Base-by-base conservation (phyloP, 169 alveolate species). In the Neospora caninum region DNA sequence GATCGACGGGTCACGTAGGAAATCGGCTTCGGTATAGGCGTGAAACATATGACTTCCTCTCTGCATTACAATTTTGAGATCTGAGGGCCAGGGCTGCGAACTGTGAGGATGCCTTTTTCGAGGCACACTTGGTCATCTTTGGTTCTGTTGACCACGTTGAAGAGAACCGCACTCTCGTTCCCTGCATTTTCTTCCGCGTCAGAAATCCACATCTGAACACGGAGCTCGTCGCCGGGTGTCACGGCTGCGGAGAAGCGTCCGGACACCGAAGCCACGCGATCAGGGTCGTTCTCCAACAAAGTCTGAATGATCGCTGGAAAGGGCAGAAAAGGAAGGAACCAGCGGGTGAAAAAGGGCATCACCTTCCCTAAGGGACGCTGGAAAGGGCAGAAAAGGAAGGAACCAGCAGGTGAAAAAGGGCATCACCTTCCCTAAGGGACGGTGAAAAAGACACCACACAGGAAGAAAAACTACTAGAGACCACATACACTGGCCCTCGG, bases 201-300 rank as follows among this genome's bases (percentile, higher is more conserved):
- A 16, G 95, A 97, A 43, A 95, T 93, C 98, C 98, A 98, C 93
- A 97, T 70, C 70, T 94, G 96, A 53, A 96, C 95, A 25, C 95
- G 88, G 29, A 97, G 87, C 39, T 97, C 95, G 86, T 98, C 98
- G 70, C 99, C 99, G 9, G 99, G 99, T 70, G 96, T 96, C 0
- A 97, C 98, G 43, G 96, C 84, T 13, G 83, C 36, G 38, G 92
- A 73, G 69, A 94, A 94, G 13, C 96, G 67, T 6, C 93, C 88
- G 38, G 88, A 38, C 31, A 88, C 53, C 36, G 92, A 36, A 9
- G 39, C 16, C 0, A 89, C 89, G 18, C 53, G 64, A 0, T 29
- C 41, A 2, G 94, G 88, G 41, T 89, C 93, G 41, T 92, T 86
- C 36, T 41, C 93, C 10, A 73, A 70, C 64, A 54, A 39, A 6